These are phyloP conservation scores for Ceratocystiopsis sp. DNA, from an alignment of 2,329 filamentous ascomycete genomes.

Conservation along the genomic window DNA sequence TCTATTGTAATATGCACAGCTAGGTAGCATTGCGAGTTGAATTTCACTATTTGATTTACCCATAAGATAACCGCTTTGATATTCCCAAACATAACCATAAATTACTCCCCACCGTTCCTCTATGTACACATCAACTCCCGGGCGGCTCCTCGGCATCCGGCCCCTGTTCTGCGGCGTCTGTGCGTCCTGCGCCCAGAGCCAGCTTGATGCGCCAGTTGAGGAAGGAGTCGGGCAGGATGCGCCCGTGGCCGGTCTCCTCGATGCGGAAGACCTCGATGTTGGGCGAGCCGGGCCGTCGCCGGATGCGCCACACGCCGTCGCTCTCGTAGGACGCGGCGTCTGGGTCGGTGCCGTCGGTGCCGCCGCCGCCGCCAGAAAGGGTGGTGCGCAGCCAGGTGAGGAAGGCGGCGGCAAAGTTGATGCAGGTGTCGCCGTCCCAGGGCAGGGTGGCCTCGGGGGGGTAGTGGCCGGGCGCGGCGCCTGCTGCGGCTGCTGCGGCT, in stretches of 20 bases:
- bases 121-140: not conserved
- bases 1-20: not conserved
- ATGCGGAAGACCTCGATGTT: constrained; percentile 58
- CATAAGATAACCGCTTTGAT: no score
- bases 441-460: not conserved
- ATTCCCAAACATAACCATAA: no score
- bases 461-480: constrained; percentile 11
- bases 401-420: constrained; percentile 71
- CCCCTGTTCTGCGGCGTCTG: no score
- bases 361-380: constrained; percentile 29
- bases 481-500: constrained; percentile 11
- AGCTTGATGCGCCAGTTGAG: constrained; percentile 54
- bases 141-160: not conserved
- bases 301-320: constrained; percentile 65
- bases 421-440: constrained; percentile 89
- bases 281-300: constrained; percentile 42
- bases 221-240: constrained; percentile 63
- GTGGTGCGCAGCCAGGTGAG: constrained; percentile 53
- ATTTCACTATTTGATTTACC: no score
- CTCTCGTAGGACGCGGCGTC: not conserved
- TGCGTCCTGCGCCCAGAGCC: constrained; percentile 13
- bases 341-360: not conserved
- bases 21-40: no score
- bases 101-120: not conserved
- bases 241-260: constrained; percentile 57